Evolutionary conservation across 192 early-diverging fungal genomes (phyloP).

Genomic region (Entophlyctis luteolus): DNA sequence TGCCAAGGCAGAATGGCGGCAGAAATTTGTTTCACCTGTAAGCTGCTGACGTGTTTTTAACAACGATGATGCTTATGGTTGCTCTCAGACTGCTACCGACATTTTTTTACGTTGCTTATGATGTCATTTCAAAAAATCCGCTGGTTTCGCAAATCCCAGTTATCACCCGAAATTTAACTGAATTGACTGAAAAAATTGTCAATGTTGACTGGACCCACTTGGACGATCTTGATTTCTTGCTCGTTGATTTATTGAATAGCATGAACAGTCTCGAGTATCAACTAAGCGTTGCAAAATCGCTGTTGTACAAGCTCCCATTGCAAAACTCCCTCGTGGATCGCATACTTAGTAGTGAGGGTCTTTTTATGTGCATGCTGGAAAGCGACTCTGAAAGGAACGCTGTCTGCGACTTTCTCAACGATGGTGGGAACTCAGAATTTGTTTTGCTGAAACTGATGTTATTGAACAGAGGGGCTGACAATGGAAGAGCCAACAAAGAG

Average conservation of each 20-base stretch:
- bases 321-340: constrained; percentile 57
- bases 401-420: constrained; percentile 56
- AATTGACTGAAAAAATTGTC: not conserved
- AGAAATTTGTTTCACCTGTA: constrained; percentile 34
- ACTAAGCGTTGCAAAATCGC: constrained; percentile 7
- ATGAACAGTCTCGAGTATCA: constrained; percentile 21
- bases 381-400: constrained; percentile 42
- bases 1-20: not conserved
- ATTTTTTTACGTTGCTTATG: constrained; percentile 71
- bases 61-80: not conserved
- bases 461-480: constrained; percentile 33
- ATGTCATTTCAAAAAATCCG: constrained; percentile 62
- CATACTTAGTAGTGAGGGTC: constrained; percentile 35
- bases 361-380: not conserved
- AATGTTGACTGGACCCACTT: not conserved
- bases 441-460: not conserved
- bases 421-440: constrained; percentile 12
- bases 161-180: constrained; percentile 20
- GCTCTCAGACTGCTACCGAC: constrained; percentile 60
- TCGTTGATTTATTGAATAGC: not conserved
- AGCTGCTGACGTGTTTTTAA: constrained; percentile 43
- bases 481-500: constrained; percentile 50
- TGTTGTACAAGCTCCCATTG: constrained; percentile 50
- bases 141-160: constrained; percentile 41
- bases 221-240: not conserved